These are phyloP conservation scores for Phytopythium delawarense DNA, from an alignment of 352 stramenopile species.

Conservation along the genomic window DNA sequence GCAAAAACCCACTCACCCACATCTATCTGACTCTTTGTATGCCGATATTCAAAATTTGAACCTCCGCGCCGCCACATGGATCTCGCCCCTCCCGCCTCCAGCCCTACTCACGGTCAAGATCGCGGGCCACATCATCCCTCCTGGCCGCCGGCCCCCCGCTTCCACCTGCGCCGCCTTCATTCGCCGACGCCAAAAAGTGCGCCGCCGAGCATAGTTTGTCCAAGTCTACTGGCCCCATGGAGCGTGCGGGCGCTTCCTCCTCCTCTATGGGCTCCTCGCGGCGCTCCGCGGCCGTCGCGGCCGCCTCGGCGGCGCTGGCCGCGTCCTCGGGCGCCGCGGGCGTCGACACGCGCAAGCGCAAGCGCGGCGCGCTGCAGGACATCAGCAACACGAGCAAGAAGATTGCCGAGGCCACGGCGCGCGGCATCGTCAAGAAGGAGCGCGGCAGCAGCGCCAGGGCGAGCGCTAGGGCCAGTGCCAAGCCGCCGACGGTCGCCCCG, in stretches of 20 bases:
- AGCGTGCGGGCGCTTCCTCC: slow-evolving; percentile 5
- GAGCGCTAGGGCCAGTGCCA: slow-evolving; percentile 17
- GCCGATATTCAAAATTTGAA: slow-evolving; percentile 8
- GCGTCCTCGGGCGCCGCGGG: slow-evolving; percentile 4
- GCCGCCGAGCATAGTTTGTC: neutral
- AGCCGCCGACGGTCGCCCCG: slow-evolving; percentile 11
- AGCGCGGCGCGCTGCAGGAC: slow-evolving; percentile 72
- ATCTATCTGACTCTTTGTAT: slow-evolving; percentile 4
- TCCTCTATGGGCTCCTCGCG: neutral
- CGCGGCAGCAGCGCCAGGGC: slow-evolving; percentile 5
- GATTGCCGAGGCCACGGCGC: slow-evolving; percentile 11
- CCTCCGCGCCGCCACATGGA: neutral
- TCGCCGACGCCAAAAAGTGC: neutral
- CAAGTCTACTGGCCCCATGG: neutral
- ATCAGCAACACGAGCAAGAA: slow-evolving; percentile 76
- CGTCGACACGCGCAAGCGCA: slow-evolving; percentile 59
- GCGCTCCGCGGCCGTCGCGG: slow-evolving; percentile 9
- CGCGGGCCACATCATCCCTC: slow-evolving; percentile 7
- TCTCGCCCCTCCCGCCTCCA: neutral
- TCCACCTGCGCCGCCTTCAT: neutral
- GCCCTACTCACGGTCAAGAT: neutral
- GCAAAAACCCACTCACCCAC: slow-evolving; percentile 1
- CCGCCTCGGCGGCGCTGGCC: neutral
- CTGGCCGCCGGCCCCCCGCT: neutral
- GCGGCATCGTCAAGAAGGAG: slow-evolving; percentile 23